A percentile compares a stretch with the other conserved stretches of the same genome.
Conservation (phyloP, 2,329 filamentous ascomycete species). For the Alternaria postmessia region DNA sequence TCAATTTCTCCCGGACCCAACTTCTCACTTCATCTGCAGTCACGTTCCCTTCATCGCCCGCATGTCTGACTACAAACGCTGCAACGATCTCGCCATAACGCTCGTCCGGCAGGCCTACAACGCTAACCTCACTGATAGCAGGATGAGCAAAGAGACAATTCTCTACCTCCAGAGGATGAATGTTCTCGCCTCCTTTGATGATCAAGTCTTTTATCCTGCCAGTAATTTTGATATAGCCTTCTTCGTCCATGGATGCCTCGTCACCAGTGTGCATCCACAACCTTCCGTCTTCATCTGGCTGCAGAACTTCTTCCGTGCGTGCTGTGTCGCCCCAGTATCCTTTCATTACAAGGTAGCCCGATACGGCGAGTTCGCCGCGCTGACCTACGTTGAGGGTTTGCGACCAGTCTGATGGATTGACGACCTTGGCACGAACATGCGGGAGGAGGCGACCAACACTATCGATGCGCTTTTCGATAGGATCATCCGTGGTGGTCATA, state of each 20-base stretch:
- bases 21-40: conserved; percentile 67
- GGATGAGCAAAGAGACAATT: conserved; percentile 81
- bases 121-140: conserved; percentile 76
- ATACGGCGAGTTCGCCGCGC: conserved; percentile 81
- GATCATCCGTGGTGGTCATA: conserved; percentile 84
- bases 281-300: conserved; percentile 63
- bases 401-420: conserved; percentile 70
- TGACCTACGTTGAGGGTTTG: conserved; percentile 69
- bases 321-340: conserved; percentile 83
- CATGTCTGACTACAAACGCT: conserved; percentile 74
- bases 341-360: conserved; percentile 89
- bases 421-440: conserved; percentile 81
- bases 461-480: conserved; percentile 74
- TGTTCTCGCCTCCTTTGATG: conserved; percentile 94
- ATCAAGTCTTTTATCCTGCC: conserved; percentile 95
- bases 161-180: conserved; percentile 91
- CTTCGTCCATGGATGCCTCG: conserved; percentile 82
- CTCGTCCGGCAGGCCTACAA: conserved; percentile 84
- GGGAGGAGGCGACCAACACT: conserved; percentile 84
- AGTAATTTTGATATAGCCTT: conserved; percentile 88
- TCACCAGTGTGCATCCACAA: conserved; percentile 94
- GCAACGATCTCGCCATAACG: conserved; percentile 86
- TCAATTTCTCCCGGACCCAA: conserved; percentile 76
- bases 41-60: conserved; percentile 50
- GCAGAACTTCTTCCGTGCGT: conserved; percentile 73